Evolutionary conservation across 2,329 filamentous ascomycete species (phyloP), one percentile per base, ranked within the genome.

Genomic region (Hypomyces perniciosus): DNA sequence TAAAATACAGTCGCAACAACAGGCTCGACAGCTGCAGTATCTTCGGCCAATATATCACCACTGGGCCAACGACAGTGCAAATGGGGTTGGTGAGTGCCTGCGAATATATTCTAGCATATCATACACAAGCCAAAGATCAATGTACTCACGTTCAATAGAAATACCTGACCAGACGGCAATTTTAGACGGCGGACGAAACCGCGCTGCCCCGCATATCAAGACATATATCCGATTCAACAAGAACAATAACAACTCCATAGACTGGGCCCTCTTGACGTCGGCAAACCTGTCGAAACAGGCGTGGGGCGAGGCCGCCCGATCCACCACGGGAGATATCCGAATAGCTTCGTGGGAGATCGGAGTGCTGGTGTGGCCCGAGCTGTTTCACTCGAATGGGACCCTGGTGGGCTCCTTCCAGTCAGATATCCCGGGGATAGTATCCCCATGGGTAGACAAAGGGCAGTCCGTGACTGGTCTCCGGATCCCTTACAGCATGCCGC

Each of bases 241-340:
- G n/a, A 61, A 70, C 13, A 57, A 65, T 12, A 61, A 70, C 13
- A 64, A 60, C 2, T 67, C 69, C 0, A 83, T 95, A 37, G 87
- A 93, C 62, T 96, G 90, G 91, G 89, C 88, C 2, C 74, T 96
- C 56, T 65, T 95, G 2, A 95, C 89, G 0, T 93, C 88, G n/a
- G 90, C 90, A n/a, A 96, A 95, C 59, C 66, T 96, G 2, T 93
- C 88, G 2, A 92, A 85, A 54, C 90, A 95, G 67, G 90, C 90
- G 0, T 96, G 90, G 91, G 90, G 90, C 1, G 83, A 86, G 35
- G 73, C 78, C 3, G 66, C 65, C 1, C 81, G 78, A 54, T 65
- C 72, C 4, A 71, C 74, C 3, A 71, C 74, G 0, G 81, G 80
- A 1, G 79, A 88, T 59, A 71, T 90, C 30, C 78, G 84, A 34